Base-by-base conservation (phyloP, 129 eudicot genomes). In the Oenanthe sinensis region DNA sequence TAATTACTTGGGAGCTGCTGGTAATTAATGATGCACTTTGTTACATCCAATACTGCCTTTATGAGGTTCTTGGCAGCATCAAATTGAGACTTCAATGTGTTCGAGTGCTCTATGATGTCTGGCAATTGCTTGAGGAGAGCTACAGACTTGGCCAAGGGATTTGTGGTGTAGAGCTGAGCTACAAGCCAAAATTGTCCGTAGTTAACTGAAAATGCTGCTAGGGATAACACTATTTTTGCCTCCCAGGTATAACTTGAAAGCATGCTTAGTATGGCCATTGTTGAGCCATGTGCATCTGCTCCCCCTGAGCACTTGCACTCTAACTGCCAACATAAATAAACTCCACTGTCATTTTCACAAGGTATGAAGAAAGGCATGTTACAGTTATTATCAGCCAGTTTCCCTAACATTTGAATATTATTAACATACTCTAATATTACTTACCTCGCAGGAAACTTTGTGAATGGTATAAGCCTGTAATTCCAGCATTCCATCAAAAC, bases 121-220 rank as follows among this genome's bases (percentile, higher is more conserved):
- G 96, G 97, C 70, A 92, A 52, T 75, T 87, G 99, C 82, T 85
- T 92, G 20, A 96, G 90, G 43, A 89, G 6, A 17, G 97, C 96
- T 45, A 96, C 82, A 1, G 97, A 92, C 80, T 89, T 90, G 81
- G 97, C 99, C 9, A 96, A 91, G 28, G 92, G 95, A 55, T 90
- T 86, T 9, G 89, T 79, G 54, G 86, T 58, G 81, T 83, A 89
- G 22, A 82, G 87, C 77, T 81, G 90, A 37, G 96, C 91, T 49
- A 90, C 80, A 1, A 96, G 97, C 97, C 97, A 92, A 89, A 96
- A 92, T 75, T 96, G 95, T 40, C 93, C 99, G 13, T 87, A 85
- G 81, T 87, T 85, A 60, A 89, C 91, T 2, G 98, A 87, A 81
- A 91, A 85, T 33, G 98, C 91, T 44, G 92, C 96, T 39, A 95